phyloP scores from a whole-genome alignment of 257 asterid genomes.

The Euphrasia confusa region DNA sequence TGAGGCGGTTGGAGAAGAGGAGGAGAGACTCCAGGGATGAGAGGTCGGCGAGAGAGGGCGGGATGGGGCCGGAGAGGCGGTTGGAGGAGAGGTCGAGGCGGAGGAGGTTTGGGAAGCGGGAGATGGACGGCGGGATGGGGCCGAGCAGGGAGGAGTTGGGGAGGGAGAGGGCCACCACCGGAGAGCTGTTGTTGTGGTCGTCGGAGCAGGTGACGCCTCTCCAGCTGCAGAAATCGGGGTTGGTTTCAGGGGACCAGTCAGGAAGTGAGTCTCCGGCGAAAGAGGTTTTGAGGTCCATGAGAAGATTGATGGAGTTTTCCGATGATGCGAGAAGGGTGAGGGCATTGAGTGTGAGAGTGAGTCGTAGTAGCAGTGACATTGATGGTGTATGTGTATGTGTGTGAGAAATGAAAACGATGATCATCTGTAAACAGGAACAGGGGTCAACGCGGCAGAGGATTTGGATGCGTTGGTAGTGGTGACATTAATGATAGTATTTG shows the following conservation, averaged over 20 bases:
- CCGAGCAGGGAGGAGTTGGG: no score
- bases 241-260: slow-evolving; percentile 46
- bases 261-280: slow-evolving; percentile 43
- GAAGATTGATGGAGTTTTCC: slow-evolving; percentile 19
- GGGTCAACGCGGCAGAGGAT: no score
- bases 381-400: no score
- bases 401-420: no score
- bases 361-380: no score
- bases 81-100: slow-evolving; percentile 46
- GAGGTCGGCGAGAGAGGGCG: slow-evolving; percentile 59
- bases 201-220: slow-evolving; percentile 46
- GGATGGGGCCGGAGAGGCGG: slow-evolving; percentile 55
- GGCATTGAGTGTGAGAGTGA: no score
- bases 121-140: no score
- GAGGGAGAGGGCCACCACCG: slow-evolving; percentile 23
- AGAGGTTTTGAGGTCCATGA: slow-evolving; percentile 53
- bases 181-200: neutral
- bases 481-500: no score
- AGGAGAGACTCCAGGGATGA: slow-evolving; percentile 74
- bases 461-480: no score
- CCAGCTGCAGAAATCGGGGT: slow-evolving; percentile 56
- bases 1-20: slow-evolving; percentile 54
- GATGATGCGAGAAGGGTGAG: neutral
- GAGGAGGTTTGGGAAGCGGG: no score
- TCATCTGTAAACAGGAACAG: no score